Evolutionary conservation across 164 flowering plant genomes (phyloP).

Genomic region (Tetracentron sinense): DNA sequence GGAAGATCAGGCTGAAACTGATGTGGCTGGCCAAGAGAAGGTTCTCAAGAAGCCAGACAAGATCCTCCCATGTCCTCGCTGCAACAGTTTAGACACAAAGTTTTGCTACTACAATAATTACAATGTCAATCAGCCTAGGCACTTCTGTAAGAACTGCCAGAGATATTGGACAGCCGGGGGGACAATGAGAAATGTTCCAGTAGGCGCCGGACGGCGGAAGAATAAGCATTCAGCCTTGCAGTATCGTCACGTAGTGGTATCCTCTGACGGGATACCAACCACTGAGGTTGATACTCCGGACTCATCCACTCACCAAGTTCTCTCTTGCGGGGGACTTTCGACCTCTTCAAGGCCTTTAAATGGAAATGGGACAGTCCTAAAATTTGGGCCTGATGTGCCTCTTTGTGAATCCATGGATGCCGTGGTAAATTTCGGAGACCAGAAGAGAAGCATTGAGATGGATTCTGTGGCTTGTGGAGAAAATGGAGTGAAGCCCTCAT

Average conservation of each 20-base stretch:
- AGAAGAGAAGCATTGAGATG: constrained; percentile 19
- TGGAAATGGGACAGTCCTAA: constrained; percentile 31
- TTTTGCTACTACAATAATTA: constrained; percentile 57
- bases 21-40: constrained; percentile 19
- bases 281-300: constrained; percentile 20
- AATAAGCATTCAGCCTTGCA: constrained; percentile 44
- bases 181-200: constrained; percentile 48
- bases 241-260: constrained; percentile 26
- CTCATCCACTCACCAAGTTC: constrained; percentile 23
- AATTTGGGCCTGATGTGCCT: constrained; percentile 41
- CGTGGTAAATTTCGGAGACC: constrained; percentile 36
- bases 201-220: constrained; percentile 49
- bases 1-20: constrained; percentile 26
- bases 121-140: constrained; percentile 56
- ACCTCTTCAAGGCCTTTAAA: constrained; percentile 18
- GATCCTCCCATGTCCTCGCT: constrained; percentile 51
- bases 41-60: constrained; percentile 39
- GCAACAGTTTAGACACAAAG: constrained; percentile 51
- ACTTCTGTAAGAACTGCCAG: constrained; percentile 50
- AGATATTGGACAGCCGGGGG: constrained; percentile 65
- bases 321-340: constrained; percentile 21
- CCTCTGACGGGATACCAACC: constrained; percentile 30
- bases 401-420: constrained; percentile 42
- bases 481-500: constrained; percentile 27
- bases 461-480: constrained; percentile 16